Evolutionary conservation across 2,329 filamentous ascomycete species (phyloP), one percentile per base, ranked within the genome.

Genomic region (Colletotrichum lini): DNA sequence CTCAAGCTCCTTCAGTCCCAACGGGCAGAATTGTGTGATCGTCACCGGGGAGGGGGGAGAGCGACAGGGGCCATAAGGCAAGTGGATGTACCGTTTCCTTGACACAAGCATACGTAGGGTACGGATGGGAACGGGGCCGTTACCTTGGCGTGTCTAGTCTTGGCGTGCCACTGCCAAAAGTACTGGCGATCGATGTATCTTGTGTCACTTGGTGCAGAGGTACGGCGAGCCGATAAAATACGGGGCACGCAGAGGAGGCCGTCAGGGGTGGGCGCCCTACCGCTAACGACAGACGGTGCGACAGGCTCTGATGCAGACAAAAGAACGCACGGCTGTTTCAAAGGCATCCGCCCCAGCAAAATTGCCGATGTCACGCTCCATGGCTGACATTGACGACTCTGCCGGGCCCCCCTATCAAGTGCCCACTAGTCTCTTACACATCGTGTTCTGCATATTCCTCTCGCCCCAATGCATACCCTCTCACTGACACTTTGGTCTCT

Each of bases 261-360:
- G n/a, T n/a, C 38, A 54, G 60, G 60, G 49, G 47, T 38, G 35
- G 35, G 35, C 8, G 35, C 9, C 35, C 12, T 40, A 62, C 45
- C 13, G 44, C 58, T 13, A 40, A n/a, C 18, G 12, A 23, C 58
- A 16, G 30, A 49, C 21, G 18, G 47, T 21, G 47, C 21, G 49
- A 63, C 35, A 30, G 21, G 56, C 40, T 23, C 49, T 23, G 60
- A 30, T 30, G 54, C 54, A 38, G 58, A 54, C 52, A 54, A 69
- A 59, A 64, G 59, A 54, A 58, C 52, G 65, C 65, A 64, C 65
- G 65, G 62, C 65, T 70, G 69, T 72, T 69, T 72, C 69, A 72
- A 63, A 30, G 30, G 45, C 65, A 50, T 57, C 44, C 58, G 44
- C 57, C 35, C 35, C 65, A 68, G 38, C 44, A 44, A 68, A 68